phyloP scores from a whole-genome alignment of 768 basidiomycete genomes.

The Tulasnella sp. region DNA sequence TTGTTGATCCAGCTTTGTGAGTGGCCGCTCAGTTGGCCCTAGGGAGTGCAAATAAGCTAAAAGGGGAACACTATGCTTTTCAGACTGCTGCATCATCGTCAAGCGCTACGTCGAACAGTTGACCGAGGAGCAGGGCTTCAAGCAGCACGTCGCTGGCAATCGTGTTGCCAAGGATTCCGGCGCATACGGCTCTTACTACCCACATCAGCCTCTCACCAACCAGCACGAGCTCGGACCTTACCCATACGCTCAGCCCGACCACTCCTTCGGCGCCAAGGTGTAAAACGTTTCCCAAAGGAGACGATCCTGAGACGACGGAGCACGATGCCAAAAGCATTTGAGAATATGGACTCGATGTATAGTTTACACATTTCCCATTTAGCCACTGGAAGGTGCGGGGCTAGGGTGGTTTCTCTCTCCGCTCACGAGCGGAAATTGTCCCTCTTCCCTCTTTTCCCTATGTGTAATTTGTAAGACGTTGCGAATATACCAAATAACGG shows the following conservation, averaged over 20 bases:
- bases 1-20: constrained; percentile 26
- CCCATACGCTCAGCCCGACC: constrained; percentile 18
- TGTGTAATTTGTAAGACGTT: not conserved
- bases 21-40: not conserved
- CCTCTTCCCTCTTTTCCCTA: not conserved
- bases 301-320: not conserved
- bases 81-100: constrained; percentile 28
- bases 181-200: constrained; percentile 18
- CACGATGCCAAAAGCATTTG: not conserved
- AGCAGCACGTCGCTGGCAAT: constrained; percentile 20
- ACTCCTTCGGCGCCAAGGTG: constrained; percentile 25
- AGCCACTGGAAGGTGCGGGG: not conserved
- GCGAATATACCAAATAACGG: not conserved
- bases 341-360: not conserved
- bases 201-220: constrained; percentile 26
- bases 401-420: not conserved
- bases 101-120: constrained; percentile 29
- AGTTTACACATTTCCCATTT: not conserved
- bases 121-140: constrained; percentile 23
- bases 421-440: not conserved
- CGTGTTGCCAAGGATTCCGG: constrained; percentile 2
- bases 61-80: not conserved
- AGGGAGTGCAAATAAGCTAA: not conserved
- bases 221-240: constrained; percentile 27
- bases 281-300: not conserved